Conservation (phyloP, 2,329 filamentous ascomycete genomes). For the Fusarium bulbicola region DNA sequence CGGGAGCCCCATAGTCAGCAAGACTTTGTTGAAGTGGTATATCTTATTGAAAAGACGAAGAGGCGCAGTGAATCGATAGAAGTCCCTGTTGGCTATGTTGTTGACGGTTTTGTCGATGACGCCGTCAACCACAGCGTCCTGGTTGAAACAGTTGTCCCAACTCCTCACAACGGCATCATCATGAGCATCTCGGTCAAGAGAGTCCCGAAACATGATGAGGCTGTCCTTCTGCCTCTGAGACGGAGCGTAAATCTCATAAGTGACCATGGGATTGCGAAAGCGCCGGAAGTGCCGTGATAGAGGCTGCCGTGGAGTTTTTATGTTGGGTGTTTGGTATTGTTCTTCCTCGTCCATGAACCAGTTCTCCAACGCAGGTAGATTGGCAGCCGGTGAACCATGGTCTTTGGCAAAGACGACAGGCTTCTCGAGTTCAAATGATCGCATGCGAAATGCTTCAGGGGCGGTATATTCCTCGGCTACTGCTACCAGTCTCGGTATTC, state of each 20-base stretch:
- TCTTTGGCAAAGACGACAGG: slow-evolving; percentile 61
- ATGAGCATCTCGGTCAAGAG: slow-evolving; percentile 37
- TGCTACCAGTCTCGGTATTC: neutral
- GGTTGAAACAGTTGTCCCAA: slow-evolving; percentile 40
- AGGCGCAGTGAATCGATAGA: slow-evolving; percentile 67
- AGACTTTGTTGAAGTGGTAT: slow-evolving; percentile 56
- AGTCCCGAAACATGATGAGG: slow-evolving; percentile 42
- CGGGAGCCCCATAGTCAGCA: slow-evolving; percentile 17
- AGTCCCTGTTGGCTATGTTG: slow-evolving; percentile 46
- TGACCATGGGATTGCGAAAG: slow-evolving; percentile 47
- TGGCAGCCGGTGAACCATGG: slow-evolving; percentile 46
- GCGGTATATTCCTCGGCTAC: slow-evolving; percentile 28
- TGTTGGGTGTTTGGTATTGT: slow-evolving; percentile 3
- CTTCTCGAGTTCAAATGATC: slow-evolving; percentile 60
- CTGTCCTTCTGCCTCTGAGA: slow-evolving; percentile 23
- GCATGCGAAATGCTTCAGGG: slow-evolving; percentile 59
- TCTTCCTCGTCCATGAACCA: slow-evolving; percentile 62
- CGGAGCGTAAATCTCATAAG: slow-evolving; percentile 51
- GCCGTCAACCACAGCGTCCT: neutral
- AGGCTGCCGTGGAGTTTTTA: neutral
- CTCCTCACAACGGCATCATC: slow-evolving; percentile 47
- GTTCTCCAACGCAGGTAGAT: slow-evolving; percentile 62
- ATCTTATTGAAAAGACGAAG: slow-evolving; percentile 71
- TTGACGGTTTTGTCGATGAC: neutral
- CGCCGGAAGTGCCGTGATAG: slow-evolving; percentile 44